Evolutionary conservation across 1,284 basidiomycete genomes (phyloP), one percentile per base, ranked within the genome.

Genomic region (Ganoderma sinense): DNA sequence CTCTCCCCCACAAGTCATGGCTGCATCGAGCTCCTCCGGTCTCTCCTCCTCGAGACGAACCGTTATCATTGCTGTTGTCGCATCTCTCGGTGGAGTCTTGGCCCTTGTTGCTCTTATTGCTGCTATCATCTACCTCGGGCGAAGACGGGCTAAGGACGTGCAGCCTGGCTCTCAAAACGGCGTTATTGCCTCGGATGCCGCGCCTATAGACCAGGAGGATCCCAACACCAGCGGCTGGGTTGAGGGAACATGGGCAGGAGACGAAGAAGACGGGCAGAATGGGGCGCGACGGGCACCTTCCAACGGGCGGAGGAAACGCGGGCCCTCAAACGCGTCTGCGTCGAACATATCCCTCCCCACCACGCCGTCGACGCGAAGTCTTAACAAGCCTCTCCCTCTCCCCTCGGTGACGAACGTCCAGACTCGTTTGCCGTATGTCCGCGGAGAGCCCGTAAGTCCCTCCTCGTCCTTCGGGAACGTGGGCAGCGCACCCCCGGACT

Each of bases 191-290:
- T 66, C 26, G 31, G 63, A 66, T 53, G 72, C 59, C 36, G 69
- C 14, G 40, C 68, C 60, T 45, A 73, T 67, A 67, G 68, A 69
- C 48, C 69, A 73, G 29, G 74, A 73, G 4, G 69, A 76, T 55
- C 71, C 73, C 0, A 69, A 63, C 26, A 67, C 71, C 18, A 76
- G 75, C 61, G 75, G 75, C 2, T 76, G 75, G 75, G 70, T 70
- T 1, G 70, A 74, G 36, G 75, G 73, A 16, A 73, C 74, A 7
- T 76, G 74, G 74, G 62, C 64, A 3, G 66, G 62, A 8, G 67
- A 60, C 6, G 72, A 71, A 1, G 67, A 66, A 5, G 59, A 55
- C 4, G 65, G 64, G 2, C 61, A 55, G 10, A 29, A 14, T 7
- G 36, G 39, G 23, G 14, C 64, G 14, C 36, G 33, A n/a, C 72